Percentiles rank a stretch among this genome's conserved stretches.
These are phyloP conservation scores for Eremothecium cymbalariae DNA, from an alignment of 1,139 yeast genomes.

Conservation along the genomic window DNA sequence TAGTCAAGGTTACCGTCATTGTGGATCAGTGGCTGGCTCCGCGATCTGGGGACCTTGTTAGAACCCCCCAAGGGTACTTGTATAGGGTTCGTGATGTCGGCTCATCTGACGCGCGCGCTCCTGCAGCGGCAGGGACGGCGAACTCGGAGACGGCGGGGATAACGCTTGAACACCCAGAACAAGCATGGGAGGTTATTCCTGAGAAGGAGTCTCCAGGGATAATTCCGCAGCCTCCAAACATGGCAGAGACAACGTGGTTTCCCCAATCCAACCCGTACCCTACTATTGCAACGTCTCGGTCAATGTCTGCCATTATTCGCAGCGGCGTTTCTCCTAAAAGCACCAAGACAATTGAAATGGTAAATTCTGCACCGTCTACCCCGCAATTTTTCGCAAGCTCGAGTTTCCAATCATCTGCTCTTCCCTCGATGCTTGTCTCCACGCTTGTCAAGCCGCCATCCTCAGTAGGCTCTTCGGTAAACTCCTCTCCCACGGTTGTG, in stretches of 20 bases:
- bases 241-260: background rate
- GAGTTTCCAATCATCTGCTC: background rate
- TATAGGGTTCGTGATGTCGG: conserved; percentile 2
- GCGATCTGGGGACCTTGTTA: conserved; percentile 10
- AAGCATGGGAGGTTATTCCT: background rate
- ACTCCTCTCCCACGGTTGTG: background rate
- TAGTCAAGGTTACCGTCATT: conserved; percentile 4
- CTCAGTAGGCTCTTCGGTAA: background rate
- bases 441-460: background rate
- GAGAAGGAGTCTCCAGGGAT: background rate
- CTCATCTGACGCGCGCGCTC: no score
- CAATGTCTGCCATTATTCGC: conserved; percentile 3
- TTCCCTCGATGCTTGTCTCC: background rate
- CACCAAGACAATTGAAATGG: background rate
- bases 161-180: no score
- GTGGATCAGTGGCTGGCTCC: conserved; percentile 11
- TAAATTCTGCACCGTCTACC: background rate
- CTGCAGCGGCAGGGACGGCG: no score
- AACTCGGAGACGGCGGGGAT: no score
- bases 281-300: conserved; percentile 1
- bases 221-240: background rate
- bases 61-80: conserved; percentile 7
- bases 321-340: background rate
- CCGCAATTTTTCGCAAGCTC: background rate
- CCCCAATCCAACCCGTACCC: background rate